phyloP scores from a whole-genome alignment of 176 grass and related monocot genomes.

The Neostapfia colusana region DNA sequence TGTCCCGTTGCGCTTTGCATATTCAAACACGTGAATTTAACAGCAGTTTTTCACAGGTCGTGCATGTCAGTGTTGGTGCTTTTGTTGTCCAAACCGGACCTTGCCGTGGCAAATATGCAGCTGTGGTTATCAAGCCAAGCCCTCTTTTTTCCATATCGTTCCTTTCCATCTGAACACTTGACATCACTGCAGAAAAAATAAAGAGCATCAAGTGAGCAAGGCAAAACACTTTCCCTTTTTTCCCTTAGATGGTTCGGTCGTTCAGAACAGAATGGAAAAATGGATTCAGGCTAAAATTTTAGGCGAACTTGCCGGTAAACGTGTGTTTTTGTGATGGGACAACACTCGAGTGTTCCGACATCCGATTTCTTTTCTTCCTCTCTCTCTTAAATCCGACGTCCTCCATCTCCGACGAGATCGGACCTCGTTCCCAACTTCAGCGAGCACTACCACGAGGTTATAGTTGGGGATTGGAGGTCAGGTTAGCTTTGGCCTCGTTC shows the following conservation, averaged over 20 bases:
- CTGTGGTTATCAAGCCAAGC: neutral
- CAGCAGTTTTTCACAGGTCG: neutral
- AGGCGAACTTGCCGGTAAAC: too few species aligned
- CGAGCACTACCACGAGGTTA: too few species aligned
- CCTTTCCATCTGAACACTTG: neutral
- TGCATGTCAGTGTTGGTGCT: neutral
- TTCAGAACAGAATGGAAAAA: neutral
- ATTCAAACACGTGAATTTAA: neutral
- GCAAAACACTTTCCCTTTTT: neutral
- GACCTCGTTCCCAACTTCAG: too few species aligned
- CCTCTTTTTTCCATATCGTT: neutral
- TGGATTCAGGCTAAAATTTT: too few species aligned
- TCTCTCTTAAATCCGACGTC: too few species aligned
- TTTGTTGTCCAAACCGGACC: neutral
- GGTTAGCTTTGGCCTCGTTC: too few species aligned
- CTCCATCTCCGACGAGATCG: too few species aligned
- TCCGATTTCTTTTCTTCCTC: too few species aligned
- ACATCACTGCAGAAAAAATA: neutral
- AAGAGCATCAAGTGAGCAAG: neutral
- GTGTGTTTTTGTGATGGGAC: too few species aligned
- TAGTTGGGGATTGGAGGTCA: too few species aligned
- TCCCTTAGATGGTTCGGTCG: neutral
- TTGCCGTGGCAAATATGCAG: neutral
- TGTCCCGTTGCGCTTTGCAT: neutral
- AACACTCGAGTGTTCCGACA: too few species aligned